Conservation (phyloP, 169 alveolate genomes). For the Cryptosporidium sp. region DNA sequence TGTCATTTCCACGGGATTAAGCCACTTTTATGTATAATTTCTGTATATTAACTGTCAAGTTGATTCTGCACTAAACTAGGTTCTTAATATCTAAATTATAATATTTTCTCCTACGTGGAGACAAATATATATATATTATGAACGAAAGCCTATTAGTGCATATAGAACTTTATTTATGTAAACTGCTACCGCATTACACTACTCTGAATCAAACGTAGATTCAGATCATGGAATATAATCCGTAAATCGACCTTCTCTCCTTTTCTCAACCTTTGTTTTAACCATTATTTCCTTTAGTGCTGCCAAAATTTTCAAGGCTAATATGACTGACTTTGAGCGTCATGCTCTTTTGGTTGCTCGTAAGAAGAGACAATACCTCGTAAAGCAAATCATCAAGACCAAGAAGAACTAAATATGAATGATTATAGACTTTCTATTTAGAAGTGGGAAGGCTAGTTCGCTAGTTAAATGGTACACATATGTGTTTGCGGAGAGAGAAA, state of each 20-base stretch:
- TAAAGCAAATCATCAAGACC: slow-evolving; percentile 45
- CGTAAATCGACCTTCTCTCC: neutral
- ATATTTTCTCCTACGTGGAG: neutral
- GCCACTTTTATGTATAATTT: neutral
- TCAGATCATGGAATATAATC: neutral
- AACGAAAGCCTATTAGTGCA: neutral
- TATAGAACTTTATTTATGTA: neutral
- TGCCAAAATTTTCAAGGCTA: slow-evolving; percentile 75
- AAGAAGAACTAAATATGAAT: slow-evolving; percentile 19
- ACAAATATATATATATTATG: neutral
- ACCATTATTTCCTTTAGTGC: slow-evolving; percentile 26
- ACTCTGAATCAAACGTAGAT: neutral
- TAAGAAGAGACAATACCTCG: slow-evolving; percentile 69
- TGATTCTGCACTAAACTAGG: neutral
- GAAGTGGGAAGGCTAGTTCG: neutral
- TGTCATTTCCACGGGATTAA: neutral
- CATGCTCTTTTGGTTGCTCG: slow-evolving; percentile 86
- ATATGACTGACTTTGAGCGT: slow-evolving; percentile 90
- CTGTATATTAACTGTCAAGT: neutral
- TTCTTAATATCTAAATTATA: neutral
- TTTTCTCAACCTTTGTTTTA: neutral
- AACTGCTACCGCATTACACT: neutral
- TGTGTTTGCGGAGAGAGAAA: neutral
- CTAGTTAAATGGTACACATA: neutral
- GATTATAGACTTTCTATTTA: neutral